These are phyloP conservation scores for Thraustochytrium striatum DNA, from an alignment of 352 stramenopile species.

Conservation along the genomic window DNA sequence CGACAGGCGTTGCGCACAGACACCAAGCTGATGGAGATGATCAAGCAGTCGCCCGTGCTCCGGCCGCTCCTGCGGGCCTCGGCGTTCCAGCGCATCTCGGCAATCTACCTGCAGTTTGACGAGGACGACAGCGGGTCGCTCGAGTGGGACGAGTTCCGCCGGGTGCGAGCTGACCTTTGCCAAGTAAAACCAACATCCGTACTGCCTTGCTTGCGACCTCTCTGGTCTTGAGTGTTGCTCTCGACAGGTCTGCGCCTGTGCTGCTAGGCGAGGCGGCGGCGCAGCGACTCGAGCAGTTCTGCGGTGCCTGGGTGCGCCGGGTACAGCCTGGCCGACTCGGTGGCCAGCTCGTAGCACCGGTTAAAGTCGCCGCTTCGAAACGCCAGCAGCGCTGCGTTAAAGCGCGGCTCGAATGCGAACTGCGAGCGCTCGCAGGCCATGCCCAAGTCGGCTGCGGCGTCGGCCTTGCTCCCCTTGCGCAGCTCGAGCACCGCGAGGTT, in stretches of 20 bases:
- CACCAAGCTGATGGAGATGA: slow-evolving; percentile 16
- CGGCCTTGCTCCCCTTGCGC: slow-evolving; percentile 76
- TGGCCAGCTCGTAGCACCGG: slow-evolving; percentile 75
- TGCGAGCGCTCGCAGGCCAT: slow-evolving; percentile 69
- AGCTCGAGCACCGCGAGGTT: slow-evolving; percentile 71
- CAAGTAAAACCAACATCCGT: too few species aligned
- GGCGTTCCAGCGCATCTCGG: slow-evolving; percentile 32
- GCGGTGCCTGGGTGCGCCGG: slow-evolving; percentile 74
- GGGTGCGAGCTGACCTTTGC: slow-evolving; percentile 43
- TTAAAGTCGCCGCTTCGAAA: slow-evolving; percentile 85
- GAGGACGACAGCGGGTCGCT: slow-evolving; percentile 12
- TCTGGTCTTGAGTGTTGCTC: too few species aligned
- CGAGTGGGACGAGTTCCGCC: slow-evolving; percentile 34
- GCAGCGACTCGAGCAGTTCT: slow-evolving; percentile 76
- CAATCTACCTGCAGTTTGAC: slow-evolving; percentile 43
- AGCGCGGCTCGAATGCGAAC: slow-evolving; percentile 83
- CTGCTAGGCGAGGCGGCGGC: background rate
- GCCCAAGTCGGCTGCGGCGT: slow-evolving; percentile 73
- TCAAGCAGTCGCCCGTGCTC: slow-evolving; percentile 25
- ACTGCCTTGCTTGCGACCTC: too few species aligned
- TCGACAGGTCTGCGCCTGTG: too few species aligned
- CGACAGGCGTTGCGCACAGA: slow-evolving; percentile 16
- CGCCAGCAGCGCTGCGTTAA: slow-evolving; percentile 79
- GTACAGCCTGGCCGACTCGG: slow-evolving; percentile 71
- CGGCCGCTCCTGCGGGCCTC: slow-evolving; percentile 17